phyloP scores from a whole-genome alignment of 257 asterid species.

The Solanum pimpinellifolium region DNA sequence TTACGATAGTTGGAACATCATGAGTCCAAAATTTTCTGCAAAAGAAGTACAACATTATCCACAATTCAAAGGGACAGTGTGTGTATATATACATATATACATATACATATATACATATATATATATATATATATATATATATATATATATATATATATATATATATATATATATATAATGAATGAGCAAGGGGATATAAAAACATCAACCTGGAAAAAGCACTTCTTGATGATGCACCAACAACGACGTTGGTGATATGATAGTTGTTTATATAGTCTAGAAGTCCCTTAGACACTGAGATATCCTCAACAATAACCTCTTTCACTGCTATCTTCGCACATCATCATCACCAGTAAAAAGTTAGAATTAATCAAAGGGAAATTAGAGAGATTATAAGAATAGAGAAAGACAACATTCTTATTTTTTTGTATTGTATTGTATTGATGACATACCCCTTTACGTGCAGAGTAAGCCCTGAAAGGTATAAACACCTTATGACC shows the following conservation, averaged over 20 bases:
- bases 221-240: constrained; percentile 48
- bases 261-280: constrained; percentile 42
- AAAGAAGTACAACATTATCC: not conserved
- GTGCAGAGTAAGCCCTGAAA: constrained; percentile 45
- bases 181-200: not conserved
- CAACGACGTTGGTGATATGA: constrained; percentile 36
- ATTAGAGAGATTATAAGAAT: not conserved
- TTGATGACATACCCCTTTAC: constrained; percentile 43
- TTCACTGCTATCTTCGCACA: constrained; percentile 25
- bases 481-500: constrained; percentile 22
- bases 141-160: no score
- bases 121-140: no score
- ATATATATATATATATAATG: not conserved
- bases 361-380: not conserved
- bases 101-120: no score
- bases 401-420: not conserved
- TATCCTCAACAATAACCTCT: constrained; percentile 44
- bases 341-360: not conserved
- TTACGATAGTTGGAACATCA: constrained; percentile 53
- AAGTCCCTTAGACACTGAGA: constrained; percentile 39
- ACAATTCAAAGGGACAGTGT: not conserved
- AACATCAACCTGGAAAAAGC: constrained; percentile 20
- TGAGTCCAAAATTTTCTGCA: constrained; percentile 44
- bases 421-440: not conserved
- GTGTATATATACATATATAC: no score